These are phyloP conservation scores for Penicillium sp. DNA, from an alignment of 2,329 filamentous ascomycete species.

Conservation along the genomic window DNA sequence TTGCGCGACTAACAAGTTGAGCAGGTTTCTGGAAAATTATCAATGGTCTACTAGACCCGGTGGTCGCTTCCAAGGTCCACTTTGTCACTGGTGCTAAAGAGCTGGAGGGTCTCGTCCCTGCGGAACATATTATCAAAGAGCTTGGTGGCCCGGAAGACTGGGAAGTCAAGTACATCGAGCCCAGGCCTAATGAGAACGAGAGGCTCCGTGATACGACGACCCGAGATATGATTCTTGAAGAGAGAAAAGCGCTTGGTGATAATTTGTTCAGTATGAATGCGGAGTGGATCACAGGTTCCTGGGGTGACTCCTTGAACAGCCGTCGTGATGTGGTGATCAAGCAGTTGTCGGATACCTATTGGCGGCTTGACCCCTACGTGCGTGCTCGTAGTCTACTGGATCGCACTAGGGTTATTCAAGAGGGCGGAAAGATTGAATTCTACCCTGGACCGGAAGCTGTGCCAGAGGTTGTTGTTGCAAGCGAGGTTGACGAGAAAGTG, in stretches of 20 bases:
- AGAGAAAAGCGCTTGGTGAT: slow-evolving; percentile 10
- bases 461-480: background rate
- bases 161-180: slow-evolving; percentile 15
- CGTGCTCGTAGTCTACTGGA: slow-evolving; percentile 13
- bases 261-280: slow-evolving; percentile 12
- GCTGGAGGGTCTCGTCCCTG: slow-evolving; percentile 13
- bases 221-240: slow-evolving; percentile 1
- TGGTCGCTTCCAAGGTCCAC: slow-evolving; percentile 13
- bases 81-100: slow-evolving; percentile 14
- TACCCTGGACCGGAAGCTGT: slow-evolving; percentile 8
- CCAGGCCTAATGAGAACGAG: slow-evolving; percentile 9
- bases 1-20: background rate
- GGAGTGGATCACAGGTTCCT: slow-evolving; percentile 6
- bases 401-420: slow-evolving; percentile 18
- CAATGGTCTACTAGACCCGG: slow-evolving; percentile 11
- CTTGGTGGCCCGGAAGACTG: slow-evolving; percentile 15
- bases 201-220: slow-evolving; percentile 6
- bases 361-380: slow-evolving; percentile 17
- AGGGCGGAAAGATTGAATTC: slow-evolving; percentile 14
- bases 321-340: slow-evolving; percentile 9
- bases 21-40: slow-evolving; percentile 20
- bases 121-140: slow-evolving; percentile 15
- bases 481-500: background rate
- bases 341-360: slow-evolving; percentile 14
- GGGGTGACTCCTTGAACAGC: background rate